Percentiles rank a stretch among this genome's conserved stretches.
Evolutionary conservation across 1,284 basidiomycete species (phyloP).

Genomic region (Ustilago nuda): DNA sequence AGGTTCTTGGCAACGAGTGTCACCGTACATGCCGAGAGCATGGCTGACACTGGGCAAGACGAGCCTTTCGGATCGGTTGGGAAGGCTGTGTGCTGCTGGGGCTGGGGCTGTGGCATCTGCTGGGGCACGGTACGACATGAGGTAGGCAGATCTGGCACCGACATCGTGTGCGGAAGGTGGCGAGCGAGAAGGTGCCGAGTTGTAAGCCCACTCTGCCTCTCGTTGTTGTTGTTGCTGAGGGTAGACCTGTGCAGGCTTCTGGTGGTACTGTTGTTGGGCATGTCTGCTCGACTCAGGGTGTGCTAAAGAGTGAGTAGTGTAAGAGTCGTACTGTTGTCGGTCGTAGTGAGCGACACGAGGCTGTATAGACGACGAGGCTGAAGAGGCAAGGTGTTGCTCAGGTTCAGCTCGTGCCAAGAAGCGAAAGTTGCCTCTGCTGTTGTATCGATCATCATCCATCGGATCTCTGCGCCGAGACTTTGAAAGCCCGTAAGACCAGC

Average conservation of each 20-base stretch:
- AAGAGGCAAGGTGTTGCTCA: neutral
- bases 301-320: slow-evolving; percentile 4
- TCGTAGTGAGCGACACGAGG: slow-evolving; percentile 10
- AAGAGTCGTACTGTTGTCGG: slow-evolving; percentile 6
- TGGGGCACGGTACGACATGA: slow-evolving; percentile 13
- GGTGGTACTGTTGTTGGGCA: slow-evolving; percentile 10
- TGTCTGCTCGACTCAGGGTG: slow-evolving; percentile 1
- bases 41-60: slow-evolving; percentile 37
- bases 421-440: slow-evolving; percentile 30
- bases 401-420: slow-evolving; percentile 19
- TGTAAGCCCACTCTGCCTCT: slow-evolving; percentile 16
- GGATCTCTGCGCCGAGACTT: slow-evolving; percentile 34
- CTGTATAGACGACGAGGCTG: neutral
- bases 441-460: slow-evolving; percentile 44
- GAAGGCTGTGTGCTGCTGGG: neutral
- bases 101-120: neutral
- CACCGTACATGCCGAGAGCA: slow-evolving; percentile 31
- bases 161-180: slow-evolving; percentile 11
- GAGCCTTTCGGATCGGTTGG: slow-evolving; percentile 39
- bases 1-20: slow-evolving; percentile 21
- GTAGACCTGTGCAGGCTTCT: slow-evolving; percentile 1
- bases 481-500: slow-evolving; percentile 37
- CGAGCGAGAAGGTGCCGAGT: slow-evolving; percentile 22
- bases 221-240: slow-evolving; percentile 8
- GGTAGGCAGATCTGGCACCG: slow-evolving; percentile 1